These are phyloP conservation scores for Pisolithus albus DNA, from an alignment of 768 basidiomycete genomes.

Conservation along the genomic window DNA sequence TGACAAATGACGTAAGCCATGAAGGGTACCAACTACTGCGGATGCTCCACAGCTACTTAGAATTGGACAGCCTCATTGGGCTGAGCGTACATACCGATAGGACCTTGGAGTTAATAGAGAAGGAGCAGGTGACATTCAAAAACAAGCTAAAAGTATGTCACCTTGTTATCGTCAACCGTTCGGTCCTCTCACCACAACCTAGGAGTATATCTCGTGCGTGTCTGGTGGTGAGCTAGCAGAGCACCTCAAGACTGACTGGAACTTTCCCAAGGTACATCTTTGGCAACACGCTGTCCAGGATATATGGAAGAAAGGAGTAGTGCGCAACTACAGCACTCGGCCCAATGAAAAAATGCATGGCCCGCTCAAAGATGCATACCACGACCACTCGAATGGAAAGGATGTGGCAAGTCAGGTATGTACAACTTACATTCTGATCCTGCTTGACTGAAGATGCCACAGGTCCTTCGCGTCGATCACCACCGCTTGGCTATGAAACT, in stretches of 20 bases:
- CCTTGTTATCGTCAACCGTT: not conserved
- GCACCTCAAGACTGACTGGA: slow-evolving; percentile 20
- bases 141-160: too few species aligned
- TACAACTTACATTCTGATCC: not conserved
- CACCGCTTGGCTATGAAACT: slow-evolving; percentile 4
- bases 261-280: slow-evolving; percentile 29
- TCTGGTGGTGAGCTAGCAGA: too few species aligned
- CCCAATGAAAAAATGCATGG: slow-evolving; percentile 27
- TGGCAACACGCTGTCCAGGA: slow-evolving; percentile 27
- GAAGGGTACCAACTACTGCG: too few species aligned
- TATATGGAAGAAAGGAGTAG: slow-evolving; percentile 27
- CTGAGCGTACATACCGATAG: too few species aligned
- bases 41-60: too few species aligned
- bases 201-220: not conserved
- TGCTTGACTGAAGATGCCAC: not conserved
- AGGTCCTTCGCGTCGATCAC: slow-evolving; percentile 12
- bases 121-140: too few species aligned
- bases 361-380: slow-evolving; percentile 21
- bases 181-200: not conserved
- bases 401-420: slow-evolving; percentile 27
- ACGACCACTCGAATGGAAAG: slow-evolving; percentile 27
- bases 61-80: too few species aligned
- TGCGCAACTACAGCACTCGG: slow-evolving; percentile 26
- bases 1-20: too few species aligned
- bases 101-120: too few species aligned